phyloP scores from a whole-genome alignment of 2,329 filamentous ascomycete species.

The Penicillium hesseltinei region DNA sequence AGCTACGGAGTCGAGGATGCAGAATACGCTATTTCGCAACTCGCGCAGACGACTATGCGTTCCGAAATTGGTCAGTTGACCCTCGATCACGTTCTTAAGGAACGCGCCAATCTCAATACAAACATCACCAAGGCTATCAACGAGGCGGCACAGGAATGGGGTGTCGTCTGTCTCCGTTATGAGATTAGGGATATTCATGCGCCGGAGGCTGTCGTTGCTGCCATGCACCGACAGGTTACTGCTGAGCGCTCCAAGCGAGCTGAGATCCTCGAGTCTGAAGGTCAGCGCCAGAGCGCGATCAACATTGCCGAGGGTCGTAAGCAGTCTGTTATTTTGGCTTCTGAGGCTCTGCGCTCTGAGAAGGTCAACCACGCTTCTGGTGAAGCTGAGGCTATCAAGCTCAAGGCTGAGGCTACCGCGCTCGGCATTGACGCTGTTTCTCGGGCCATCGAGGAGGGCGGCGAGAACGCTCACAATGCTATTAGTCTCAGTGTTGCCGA shows the following conservation, averaged over 20 bases:
- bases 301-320: constrained; percentile 98
- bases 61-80: constrained; percentile 96
- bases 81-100: constrained; percentile 95
- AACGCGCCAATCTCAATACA: constrained; percentile 90
- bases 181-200: constrained; percentile 99
- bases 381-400: constrained; percentile 87
- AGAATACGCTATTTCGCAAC: constrained; percentile 96
- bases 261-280: constrained; percentile 95
- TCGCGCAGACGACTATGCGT: constrained; percentile 98
- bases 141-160: constrained; percentile 95
- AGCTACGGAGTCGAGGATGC: constrained; percentile 98
- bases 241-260: constrained; percentile 96
- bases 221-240: constrained; percentile 98
- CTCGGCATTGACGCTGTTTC: constrained; percentile 84
- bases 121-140: constrained; percentile 99
- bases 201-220: constrained; percentile 85
- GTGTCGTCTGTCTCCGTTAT: constrained; percentile 91
- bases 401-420: constrained; percentile 84
- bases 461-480: constrained; percentile 74
- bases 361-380: constrained; percentile 89
- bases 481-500: constrained; percentile 87
- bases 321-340: constrained; percentile 93
- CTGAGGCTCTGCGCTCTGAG: constrained; percentile 84
- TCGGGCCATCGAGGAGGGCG: constrained; percentile 68
- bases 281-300: constrained; percentile 94